These are phyloP conservation scores for Trichoderma reesei DNA, from an alignment of 495 filamentous ascomycete genomes.

Conservation along the genomic window DNA sequence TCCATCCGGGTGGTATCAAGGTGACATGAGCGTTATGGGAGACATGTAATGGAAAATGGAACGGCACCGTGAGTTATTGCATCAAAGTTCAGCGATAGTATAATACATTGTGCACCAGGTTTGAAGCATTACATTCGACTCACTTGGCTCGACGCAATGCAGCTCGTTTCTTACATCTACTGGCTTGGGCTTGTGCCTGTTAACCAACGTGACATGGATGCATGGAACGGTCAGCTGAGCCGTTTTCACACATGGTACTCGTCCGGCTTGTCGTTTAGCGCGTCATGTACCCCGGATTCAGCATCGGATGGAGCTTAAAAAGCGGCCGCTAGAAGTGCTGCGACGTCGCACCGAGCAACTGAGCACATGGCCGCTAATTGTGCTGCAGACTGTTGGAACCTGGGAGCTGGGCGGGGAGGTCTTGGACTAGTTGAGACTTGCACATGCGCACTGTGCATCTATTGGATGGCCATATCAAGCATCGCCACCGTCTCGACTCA, in stretches of 20 bases:
- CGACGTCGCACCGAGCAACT: not conserved
- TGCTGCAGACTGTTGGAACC: too few species aligned
- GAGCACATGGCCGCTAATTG: not conserved
- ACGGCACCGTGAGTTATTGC: not conserved
- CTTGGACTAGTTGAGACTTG: too few species aligned
- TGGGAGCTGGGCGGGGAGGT: too few species aligned
- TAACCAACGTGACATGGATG: not conserved
- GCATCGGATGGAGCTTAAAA: constrained; percentile 7
- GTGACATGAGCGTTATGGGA: not conserved
- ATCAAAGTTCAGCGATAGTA: too few species aligned
- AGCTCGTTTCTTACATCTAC: not conserved
- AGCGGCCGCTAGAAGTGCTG: constrained; percentile 4
- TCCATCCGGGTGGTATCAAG: not conserved
- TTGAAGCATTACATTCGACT: too few species aligned
- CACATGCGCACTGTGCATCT: too few species aligned
- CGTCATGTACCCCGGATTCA: constrained; percentile 2
- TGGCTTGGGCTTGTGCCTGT: not conserved
- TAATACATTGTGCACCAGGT: too few species aligned
- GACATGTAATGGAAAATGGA: not conserved
- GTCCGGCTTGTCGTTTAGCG: not conserved
- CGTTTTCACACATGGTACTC: not conserved
- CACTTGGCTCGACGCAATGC: too few species aligned
- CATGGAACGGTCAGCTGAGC: not conserved
- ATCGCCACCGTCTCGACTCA: not conserved
- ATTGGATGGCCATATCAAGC: not conserved